phyloP scores from a whole-genome alignment of 805 yeast species.

The Kuraishia cidri region DNA sequence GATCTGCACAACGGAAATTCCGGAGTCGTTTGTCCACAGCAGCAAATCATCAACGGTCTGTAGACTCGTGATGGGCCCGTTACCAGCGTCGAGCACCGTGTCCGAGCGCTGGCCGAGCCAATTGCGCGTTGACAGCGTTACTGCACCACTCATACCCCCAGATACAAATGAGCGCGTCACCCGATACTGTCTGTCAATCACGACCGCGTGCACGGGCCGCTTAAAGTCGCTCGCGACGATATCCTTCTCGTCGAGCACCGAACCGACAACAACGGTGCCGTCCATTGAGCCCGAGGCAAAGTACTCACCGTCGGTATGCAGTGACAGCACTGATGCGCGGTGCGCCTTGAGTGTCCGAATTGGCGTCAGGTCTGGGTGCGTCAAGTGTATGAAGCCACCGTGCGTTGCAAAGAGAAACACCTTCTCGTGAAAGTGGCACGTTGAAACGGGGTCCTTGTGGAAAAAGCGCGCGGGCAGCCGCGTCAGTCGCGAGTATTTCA shows the following conservation, averaged over 20 bases:
- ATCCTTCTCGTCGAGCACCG: slow-evolving; percentile 52
- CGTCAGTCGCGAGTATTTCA: slow-evolving; percentile 66
- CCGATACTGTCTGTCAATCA: slow-evolving; percentile 62
- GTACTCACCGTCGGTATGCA: slow-evolving; percentile 62
- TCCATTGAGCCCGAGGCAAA: slow-evolving; percentile 91
- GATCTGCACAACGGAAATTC: slow-evolving; percentile 61
- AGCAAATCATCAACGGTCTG: slow-evolving; percentile 55
- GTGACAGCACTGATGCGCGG: slow-evolving; percentile 70
- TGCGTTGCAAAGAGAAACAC: slow-evolving; percentile 83
- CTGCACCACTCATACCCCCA: slow-evolving; percentile 87
- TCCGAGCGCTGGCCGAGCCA: slow-evolving; percentile 87
- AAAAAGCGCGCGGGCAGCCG: slow-evolving; percentile 67
- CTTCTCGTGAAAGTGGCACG: slow-evolving; percentile 49
- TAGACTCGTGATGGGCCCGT: slow-evolving; percentile 67
- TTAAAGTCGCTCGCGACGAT: slow-evolving; percentile 73
- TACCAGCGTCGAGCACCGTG: slow-evolving; percentile 44
- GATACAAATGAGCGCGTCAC: slow-evolving; percentile 60
- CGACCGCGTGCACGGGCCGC: slow-evolving; percentile 83
- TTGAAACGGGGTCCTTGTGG: slow-evolving; percentile 68
- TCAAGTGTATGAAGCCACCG: slow-evolving; percentile 70
- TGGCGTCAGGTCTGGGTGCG: slow-evolving; percentile 47
- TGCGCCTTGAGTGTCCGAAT: slow-evolving; percentile 78
- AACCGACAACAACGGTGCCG: slow-evolving; percentile 83
- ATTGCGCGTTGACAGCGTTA: slow-evolving; percentile 62
- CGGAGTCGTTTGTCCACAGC: slow-evolving; percentile 79